Base-by-base conservation (phyloP, 1,139 yeast genomes). In the Diutina rugosa region DNA sequence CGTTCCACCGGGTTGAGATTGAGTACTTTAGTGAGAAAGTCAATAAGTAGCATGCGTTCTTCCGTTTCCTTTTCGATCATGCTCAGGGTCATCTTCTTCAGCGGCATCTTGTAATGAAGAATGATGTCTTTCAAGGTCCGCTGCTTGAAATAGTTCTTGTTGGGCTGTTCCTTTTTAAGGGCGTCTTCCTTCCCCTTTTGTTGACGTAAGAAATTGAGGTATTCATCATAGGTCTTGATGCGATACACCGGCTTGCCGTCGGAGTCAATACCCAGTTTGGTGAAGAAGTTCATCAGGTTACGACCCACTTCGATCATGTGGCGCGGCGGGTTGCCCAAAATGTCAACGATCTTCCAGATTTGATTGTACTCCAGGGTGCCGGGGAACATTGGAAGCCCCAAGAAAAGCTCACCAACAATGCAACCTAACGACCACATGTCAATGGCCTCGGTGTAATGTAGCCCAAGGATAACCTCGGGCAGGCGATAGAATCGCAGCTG, bases 381-480 rank as follows among this genome's bases (percentile, higher is more conserved):
- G 0, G 99, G 98, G 64, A 93, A 90, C 64, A 93, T 77, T 0
- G 99, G 99, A 57, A 93, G 76, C 0, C 99, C 99, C 57, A 93
- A 71, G 64, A 90, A 93, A 57, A 93, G 72, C 67, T 93, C 99
- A 0, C 97, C 97, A 45, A 91, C 86, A 56, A 95, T 93, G 72
- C 99, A 93, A 1, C 99, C 99, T 53, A 93, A 74, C 1, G 98
- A 90, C 99, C 99, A 93, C 91, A 93, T 90, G 69, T 93, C 99
- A 58, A 93, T 93, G 8, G 96, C 84, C 26, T 96, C 84, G 0
- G 97, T 87, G 64, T 87, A 87, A 5, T 97, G 96, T 54, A 93
- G 75, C 0, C 99, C 99, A 38, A 93, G 71, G 4, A 93, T 82
- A 21, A 93, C 96, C 68, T 93, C 99, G 0, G 99, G 99, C 0